phyloP scores from a whole-genome alignment of 805 yeast genomes.

The Saccharomyces jurei region DNA sequence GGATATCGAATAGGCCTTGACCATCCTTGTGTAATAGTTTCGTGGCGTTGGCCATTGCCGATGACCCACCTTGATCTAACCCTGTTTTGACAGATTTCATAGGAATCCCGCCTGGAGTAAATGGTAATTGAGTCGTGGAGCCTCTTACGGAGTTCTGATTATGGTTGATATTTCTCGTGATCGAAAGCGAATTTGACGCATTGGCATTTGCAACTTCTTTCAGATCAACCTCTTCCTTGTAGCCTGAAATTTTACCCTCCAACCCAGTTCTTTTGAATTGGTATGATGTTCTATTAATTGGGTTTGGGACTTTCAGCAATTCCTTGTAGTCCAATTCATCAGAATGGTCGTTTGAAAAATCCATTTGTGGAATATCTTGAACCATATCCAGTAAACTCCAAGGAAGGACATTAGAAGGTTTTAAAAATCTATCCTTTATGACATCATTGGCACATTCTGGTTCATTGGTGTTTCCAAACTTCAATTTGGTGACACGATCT shows the following conservation, averaged over 20 bases:
- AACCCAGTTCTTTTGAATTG: conserved; percentile 71
- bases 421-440: conserved; percentile 40
- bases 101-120: conserved; percentile 83
- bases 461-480: conserved; percentile 1
- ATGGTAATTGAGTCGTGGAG: conserved; percentile 68
- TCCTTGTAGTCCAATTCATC: conserved; percentile 32
- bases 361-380: conserved; percentile 45
- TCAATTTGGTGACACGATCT: conserved; percentile 37
- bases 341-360: conserved; percentile 18
- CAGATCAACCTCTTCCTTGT: conserved; percentile 53
- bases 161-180: conserved; percentile 59
- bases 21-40: conserved; percentile 53
- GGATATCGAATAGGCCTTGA: conserved; percentile 71
- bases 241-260: conserved; percentile 55
- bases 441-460: conserved; percentile 7
- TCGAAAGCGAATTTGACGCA: conserved; percentile 63
- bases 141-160: conserved; percentile 61
- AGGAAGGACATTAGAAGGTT: conserved; percentile 54
- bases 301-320: conserved; percentile 50
- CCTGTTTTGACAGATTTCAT: conserved; percentile 18
- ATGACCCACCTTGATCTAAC: conserved; percentile 15
- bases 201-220: conserved; percentile 39
- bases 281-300: conserved; percentile 54
- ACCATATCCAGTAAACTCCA: conserved; percentile 67
- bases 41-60: conserved; percentile 18